phyloP scores from a whole-genome alignment of 2,329 filamentous ascomycete genomes.

The Didymellaceae sp. region DNA sequence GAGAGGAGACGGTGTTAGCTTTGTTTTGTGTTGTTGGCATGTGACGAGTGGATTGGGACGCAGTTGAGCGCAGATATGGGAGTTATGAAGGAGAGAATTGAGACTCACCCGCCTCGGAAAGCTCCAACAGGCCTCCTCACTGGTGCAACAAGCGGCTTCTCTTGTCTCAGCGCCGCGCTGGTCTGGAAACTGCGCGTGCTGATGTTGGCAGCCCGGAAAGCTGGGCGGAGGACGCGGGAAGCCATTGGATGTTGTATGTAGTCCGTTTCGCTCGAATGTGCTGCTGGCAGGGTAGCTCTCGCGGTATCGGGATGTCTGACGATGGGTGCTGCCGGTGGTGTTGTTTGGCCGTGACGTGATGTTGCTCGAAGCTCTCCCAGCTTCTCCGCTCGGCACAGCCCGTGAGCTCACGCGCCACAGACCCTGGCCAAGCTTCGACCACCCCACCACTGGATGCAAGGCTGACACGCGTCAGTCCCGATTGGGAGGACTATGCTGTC shows the following conservation, averaged over 20 bases:
- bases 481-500: constrained; percentile 2
- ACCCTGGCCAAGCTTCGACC: not conserved
- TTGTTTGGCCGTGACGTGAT: constrained; percentile 18
- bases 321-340: too few species aligned
- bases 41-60: not conserved
- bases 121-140: constrained; percentile 72
- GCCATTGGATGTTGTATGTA: constrained; percentile 49
- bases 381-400: constrained; percentile 14
- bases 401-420: constrained; percentile 15
- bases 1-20: too few species aligned
- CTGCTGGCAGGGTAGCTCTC: too few species aligned
- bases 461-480: not conserved
- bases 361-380: constrained; percentile 13
- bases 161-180: constrained; percentile 40
- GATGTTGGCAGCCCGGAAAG: constrained; percentile 44
- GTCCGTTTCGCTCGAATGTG: too few species aligned
- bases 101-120: constrained; percentile 72
- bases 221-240: constrained; percentile 51
- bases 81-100: not conserved
- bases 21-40: not conserved
- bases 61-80: not conserved
- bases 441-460: not conserved
- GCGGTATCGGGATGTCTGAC: too few species aligned
- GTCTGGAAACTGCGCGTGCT: constrained; percentile 51
- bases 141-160: constrained; percentile 50